phyloP scores from a whole-genome alignment of 2,329 filamentous ascomycete genomes.

The Torrubiellomyces zombiae region DNA sequence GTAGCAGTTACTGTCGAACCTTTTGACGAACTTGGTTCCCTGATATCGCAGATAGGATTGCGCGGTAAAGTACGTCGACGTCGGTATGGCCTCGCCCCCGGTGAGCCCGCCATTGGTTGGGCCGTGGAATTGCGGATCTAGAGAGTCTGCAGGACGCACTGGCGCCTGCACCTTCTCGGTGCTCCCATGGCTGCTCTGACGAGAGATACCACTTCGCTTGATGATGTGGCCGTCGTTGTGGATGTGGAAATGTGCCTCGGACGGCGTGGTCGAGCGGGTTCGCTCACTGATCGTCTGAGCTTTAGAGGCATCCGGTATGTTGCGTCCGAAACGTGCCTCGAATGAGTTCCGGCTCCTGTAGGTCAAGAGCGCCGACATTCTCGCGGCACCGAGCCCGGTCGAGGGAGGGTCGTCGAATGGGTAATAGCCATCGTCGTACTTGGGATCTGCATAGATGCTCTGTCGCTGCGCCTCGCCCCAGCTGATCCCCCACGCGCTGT shows the following conservation, averaged over 20 bases:
- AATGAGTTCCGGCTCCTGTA: conserved; percentile 96
- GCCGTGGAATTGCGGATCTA: conserved; percentile 54
- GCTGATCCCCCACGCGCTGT: conserved; percentile 81
- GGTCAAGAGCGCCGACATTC: conserved; percentile 91
- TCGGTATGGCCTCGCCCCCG: conserved; percentile 33
- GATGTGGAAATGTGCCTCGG: conserved; percentile 60
- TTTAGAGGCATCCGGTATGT: conserved; percentile 72
- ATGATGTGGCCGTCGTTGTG: conserved; percentile 69
- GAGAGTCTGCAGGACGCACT: conserved; percentile 11
- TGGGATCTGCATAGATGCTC: conserved; percentile 94
- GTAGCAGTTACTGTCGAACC: conserved; percentile 97
- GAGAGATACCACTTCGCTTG: conserved; percentile 34
- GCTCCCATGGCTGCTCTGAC: conserved; percentile 22
- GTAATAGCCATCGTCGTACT: conserved; percentile 97
- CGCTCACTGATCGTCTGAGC: conserved; percentile 66
- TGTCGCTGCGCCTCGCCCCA: conserved; percentile 82
- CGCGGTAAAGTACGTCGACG: conserved; percentile 87
- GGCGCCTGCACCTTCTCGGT: conserved; percentile 8
- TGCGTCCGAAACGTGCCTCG: conserved; percentile 84
- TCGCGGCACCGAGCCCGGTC: conserved; percentile 77
- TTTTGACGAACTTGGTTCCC: conserved; percentile 87
- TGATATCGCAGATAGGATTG: conserved; percentile 97
- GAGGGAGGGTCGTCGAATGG: conserved; percentile 69
- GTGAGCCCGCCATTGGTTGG: conserved; percentile 34
- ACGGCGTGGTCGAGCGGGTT: conserved; percentile 41